A percentile compares a stretch with the other conserved stretches of the same genome.
phyloP scores from a whole-genome alignment of 352 stramenopile genomes.

The Globisporangium nunn region DNA sequence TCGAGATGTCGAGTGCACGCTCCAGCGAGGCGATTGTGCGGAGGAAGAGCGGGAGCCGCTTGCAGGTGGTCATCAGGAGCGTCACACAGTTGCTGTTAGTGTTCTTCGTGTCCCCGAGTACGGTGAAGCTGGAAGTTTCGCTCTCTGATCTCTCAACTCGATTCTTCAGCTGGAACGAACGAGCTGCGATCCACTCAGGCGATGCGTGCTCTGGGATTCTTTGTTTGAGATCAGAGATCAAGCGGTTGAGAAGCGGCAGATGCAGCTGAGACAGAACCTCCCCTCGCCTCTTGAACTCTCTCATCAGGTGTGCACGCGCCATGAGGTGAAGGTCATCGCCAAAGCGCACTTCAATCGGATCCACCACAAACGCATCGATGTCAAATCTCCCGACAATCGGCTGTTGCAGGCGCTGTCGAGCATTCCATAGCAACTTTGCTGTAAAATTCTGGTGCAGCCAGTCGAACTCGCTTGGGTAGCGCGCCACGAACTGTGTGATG shows the following conservation, averaged over 20 bases:
- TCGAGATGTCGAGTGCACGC: slow-evolving; percentile 9
- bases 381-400: slow-evolving; percentile 12
- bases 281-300: background rate
- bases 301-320: slow-evolving; percentile 12
- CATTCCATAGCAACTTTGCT: slow-evolving; percentile 31
- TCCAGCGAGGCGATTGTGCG: slow-evolving; percentile 23
- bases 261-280: background rate
- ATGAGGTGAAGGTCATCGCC: slow-evolving; percentile 38
- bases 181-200: slow-evolving; percentile 16
- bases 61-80: slow-evolving; percentile 55
- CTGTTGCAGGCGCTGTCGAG: slow-evolving; percentile 14
- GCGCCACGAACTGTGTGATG: slow-evolving; percentile 6
- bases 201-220: slow-evolving; percentile 13
- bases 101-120: background rate
- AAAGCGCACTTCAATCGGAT: slow-evolving; percentile 21
- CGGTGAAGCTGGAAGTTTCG: background rate
- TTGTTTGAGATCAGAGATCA: slow-evolving; percentile 1
- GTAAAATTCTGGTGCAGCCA: slow-evolving; percentile 22
- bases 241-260: background rate
- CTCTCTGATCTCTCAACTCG: background rate
- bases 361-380: background rate
- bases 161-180: slow-evolving; percentile 5
- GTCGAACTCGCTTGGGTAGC: slow-evolving; percentile 13
- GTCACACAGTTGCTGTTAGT: slow-evolving; percentile 20
- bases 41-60: slow-evolving; percentile 38